Evolutionary conservation across 2,329 filamentous ascomycete species (phyloP), one percentile per base, ranked within the genome.

Genomic region (Cordyceps militaris): DNA sequence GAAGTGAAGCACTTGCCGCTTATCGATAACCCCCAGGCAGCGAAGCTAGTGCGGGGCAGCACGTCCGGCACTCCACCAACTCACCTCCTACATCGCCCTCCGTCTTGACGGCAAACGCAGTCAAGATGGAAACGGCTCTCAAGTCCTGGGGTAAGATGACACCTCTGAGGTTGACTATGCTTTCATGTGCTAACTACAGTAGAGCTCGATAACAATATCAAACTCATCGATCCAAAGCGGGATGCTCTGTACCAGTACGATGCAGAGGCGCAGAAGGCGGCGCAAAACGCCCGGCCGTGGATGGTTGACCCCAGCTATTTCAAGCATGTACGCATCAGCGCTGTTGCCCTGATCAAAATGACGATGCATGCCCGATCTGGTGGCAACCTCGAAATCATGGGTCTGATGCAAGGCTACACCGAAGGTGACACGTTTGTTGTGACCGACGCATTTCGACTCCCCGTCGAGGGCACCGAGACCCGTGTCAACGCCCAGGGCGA

Each of bases 351-450:
- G 59, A 83, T 97, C 65, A 99, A 99, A 76, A 99, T 99, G 94
- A 91, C 95, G 63, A 97, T 97, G 89, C 94, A 99, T 71, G 94
- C 94, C 10, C 89, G 94, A n/a, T 92, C 91, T 0, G 94, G 94
- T 63, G 93, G 94, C 58, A 85, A 84, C 28, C 82, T 97, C 63
- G 94, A 99, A 76, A 83, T 99, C 66, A 99, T 99, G 94, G 94
- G 94, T 58, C 74, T 99, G 65, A 99, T 99, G 94, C 89, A 96
- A 69, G 94, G 94, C 61, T 96, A 96, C 72, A 87, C 96, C 51
- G 83, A 90, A 63, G 85, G 86, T 43, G 87, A 95, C 66, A 83
- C 89, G 1, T 89, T 99, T 67, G 84, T 99, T 63, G 88, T 99
- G 56, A 97, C 92, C 1, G 94, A 99, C 69, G 91, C 92, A 26